Evolutionary conservation across 352 stramenopile species (phyloP), one percentile per base, ranked within the genome.

Genomic region (Phytopythium litorale): DNA sequence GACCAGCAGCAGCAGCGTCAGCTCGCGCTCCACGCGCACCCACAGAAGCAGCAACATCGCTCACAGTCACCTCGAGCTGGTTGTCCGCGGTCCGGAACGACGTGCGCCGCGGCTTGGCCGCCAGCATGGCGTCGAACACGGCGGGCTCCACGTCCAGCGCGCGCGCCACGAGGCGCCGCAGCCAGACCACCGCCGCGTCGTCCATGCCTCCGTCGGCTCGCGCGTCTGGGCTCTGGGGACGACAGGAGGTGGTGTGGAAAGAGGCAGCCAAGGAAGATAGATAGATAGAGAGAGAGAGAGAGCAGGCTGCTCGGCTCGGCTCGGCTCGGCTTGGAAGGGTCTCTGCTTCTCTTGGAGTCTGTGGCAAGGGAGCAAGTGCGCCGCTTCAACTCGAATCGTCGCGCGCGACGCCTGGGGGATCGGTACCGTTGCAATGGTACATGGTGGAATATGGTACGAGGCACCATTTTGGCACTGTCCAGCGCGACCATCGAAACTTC

Each of bases 111-210:
- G 73, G 35, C 42, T 70, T 76, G 18, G 79, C 60, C 16, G 69
- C 68, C 23, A 85, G 49, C 9, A 89, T 66, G 28, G 79, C 67
- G 57, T 92, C 79, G 45, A 92, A 83, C 12, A 84, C 71, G 3
- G 71, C 58, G 21, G 56, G 56, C 21, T 90, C 79, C 7, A 90
- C 58, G 58, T 91, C 84, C 38, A 92, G 65, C 57, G 81, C 67
- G 48, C 72, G 68, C 18, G 75, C 78, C 58, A 91, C 73, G n/a
- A 91, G 76, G 3, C 81, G 78, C 40, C 71, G 78, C 50, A 92
- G 75, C 84, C 84, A 92, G 19, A 67, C 69, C 21, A 70, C 54
- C 30, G 68, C 72, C 46, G 70, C 48, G 1, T 89, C 82, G 56
- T 92, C 79, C 76, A 92, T 84, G 5, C 21, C 54, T 40, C 35